These are phyloP conservation scores for Talaromyces piceae DNA, from an alignment of 2,329 filamentous ascomycete genomes.

Conservation along the genomic window DNA sequence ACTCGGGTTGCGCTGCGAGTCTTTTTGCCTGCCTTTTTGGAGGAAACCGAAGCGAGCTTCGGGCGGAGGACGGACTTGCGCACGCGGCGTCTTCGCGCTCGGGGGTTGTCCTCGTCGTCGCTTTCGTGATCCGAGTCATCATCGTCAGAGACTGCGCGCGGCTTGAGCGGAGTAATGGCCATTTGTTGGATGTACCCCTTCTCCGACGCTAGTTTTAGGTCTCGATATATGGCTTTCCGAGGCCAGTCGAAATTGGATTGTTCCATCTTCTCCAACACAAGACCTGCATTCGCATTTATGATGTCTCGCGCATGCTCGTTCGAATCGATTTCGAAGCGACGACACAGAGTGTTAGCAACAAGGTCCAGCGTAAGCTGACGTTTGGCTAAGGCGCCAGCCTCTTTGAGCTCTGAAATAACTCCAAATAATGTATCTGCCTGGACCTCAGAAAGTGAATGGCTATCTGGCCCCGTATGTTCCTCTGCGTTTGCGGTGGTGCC, in stretches of 20 bases:
- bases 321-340: constrained; percentile 27
- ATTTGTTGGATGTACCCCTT: constrained; percentile 20
- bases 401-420: constrained; percentile 31
- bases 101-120: constrained; percentile 19
- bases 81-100: constrained; percentile 22
- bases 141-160: constrained; percentile 17
- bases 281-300: constrained; percentile 25
- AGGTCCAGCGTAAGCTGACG: constrained; percentile 33
- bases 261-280: constrained; percentile 30
- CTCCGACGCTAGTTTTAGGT: constrained; percentile 29
- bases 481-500: constrained; percentile 15
- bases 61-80: constrained; percentile 41
- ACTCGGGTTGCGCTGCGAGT: constrained; percentile 7
- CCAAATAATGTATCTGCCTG: constrained; percentile 33
- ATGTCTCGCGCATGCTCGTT: constrained; percentile 30
- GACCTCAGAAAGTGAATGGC: constrained; percentile 21
- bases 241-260: constrained; percentile 33
- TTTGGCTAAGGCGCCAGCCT: constrained; percentile 34
- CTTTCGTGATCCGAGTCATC: constrained; percentile 16
- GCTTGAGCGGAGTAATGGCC: constrained; percentile 28
- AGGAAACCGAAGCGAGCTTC: constrained; percentile 31
- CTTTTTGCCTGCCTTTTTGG: constrained; percentile 32
- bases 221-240: constrained; percentile 35
- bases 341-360: constrained; percentile 23
- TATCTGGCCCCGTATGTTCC: constrained; percentile 18